Evolutionary conservation across 1,284 basidiomycete species (phyloP).

Genomic region (Moniliella sp.): DNA sequence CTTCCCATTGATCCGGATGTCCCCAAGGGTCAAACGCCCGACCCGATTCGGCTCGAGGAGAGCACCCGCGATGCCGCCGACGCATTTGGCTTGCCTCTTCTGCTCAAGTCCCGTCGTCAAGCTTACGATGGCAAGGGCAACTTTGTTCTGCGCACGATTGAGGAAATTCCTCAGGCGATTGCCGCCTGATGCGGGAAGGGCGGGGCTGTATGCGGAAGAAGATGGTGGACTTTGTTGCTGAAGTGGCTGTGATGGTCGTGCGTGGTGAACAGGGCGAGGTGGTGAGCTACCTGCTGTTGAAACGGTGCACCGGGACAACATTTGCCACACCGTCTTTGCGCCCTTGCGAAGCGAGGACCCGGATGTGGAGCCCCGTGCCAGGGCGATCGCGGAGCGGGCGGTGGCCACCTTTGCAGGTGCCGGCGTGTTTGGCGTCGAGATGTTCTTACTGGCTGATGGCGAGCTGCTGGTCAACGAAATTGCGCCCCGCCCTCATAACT

Average conservation of each 20-base stretch:
- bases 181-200: conserved; percentile 33
- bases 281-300: conserved; percentile 76
- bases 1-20: conserved; percentile 29
- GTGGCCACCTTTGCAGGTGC: conserved; percentile 61
- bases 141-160: conserved; percentile 46
- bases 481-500: conserved; percentile 95
- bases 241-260: conserved; percentile 94
- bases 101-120: conserved; percentile 83
- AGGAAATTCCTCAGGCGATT: conserved; percentile 47
- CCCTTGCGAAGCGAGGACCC: conserved; percentile 39
- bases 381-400: conserved; percentile 58
- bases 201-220: conserved; percentile 67
- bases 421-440: conserved; percentile 93
- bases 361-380: conserved; percentile 46
- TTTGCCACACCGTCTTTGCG: conserved; percentile 77
- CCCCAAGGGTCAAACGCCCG: too few species aligned
- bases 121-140: conserved; percentile 95
- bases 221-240: conserved; percentile 70
- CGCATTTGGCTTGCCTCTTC: conserved; percentile 60
- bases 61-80: conserved; percentile 35
- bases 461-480: conserved; percentile 79
- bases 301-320: conserved; percentile 79
- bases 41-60: conserved; percentile 17
- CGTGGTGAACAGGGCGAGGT: conserved; percentile 48
- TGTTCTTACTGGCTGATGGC: conserved; percentile 82